Evolutionary conservation across 441 rosid genomes (phyloP).

Genomic region (Gossypium lobatum): DNA sequence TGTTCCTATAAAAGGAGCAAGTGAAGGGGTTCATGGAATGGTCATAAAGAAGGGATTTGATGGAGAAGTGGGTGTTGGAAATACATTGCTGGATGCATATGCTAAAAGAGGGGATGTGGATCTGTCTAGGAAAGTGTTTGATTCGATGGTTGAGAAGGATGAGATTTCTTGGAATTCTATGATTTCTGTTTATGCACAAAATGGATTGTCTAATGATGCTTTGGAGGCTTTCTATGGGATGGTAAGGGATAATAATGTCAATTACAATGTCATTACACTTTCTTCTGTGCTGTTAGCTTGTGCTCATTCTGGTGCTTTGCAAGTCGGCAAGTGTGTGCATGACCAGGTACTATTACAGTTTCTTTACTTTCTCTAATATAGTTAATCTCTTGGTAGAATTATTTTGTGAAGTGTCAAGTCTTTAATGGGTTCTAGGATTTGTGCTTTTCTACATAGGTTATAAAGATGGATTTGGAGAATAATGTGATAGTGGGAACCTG

Average conservation of each 20-base stretch:
- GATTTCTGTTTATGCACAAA: slow-evolving; percentile 66
- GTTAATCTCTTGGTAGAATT: background rate
- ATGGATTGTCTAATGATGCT: slow-evolving; percentile 59
- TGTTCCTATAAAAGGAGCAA: slow-evolving; percentile 34
- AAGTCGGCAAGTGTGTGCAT: slow-evolving; percentile 58
- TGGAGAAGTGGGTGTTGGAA: slow-evolving; percentile 45
- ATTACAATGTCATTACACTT: slow-evolving; percentile 58
- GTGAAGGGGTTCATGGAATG: slow-evolving; percentile 55
- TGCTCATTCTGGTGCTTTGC: slow-evolving; percentile 64
- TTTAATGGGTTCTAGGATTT: slow-evolving; percentile 13
- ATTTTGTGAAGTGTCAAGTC: background rate
- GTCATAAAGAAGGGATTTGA: slow-evolving; percentile 59
- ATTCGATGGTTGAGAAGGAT: slow-evolving; percentile 54
- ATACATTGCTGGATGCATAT: slow-evolving; percentile 69
- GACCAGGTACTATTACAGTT: slow-evolving; percentile 51
- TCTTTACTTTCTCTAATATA: background rate
- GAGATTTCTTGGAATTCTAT: slow-evolving; percentile 72
- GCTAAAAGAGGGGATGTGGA: slow-evolving; percentile 54
- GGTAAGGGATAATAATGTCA: slow-evolving; percentile 33
- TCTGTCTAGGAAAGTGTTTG: slow-evolving; percentile 62
- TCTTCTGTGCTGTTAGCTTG: slow-evolving; percentile 61
- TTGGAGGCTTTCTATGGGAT: slow-evolving; percentile 45
- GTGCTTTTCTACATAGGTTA: slow-evolving; percentile 37
- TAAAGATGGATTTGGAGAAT: slow-evolving; percentile 59
- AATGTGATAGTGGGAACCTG: slow-evolving; percentile 63